These are phyloP conservation scores for Alternaria brassicae DNA, from an alignment of 2,329 filamentous ascomycete genomes.

Conservation along the genomic window DNA sequence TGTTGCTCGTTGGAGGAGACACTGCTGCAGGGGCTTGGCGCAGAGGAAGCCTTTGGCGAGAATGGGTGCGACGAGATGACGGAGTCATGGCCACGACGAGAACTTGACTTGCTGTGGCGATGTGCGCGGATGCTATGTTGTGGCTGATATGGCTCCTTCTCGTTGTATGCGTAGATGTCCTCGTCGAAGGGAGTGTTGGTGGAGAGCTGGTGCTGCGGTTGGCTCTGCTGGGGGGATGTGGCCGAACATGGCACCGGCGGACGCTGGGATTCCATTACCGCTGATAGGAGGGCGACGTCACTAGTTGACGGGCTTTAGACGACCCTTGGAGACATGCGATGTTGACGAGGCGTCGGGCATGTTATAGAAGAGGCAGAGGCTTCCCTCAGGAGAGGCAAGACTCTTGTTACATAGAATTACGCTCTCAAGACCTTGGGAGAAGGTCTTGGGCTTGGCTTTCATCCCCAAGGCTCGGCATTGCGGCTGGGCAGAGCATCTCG, in stretches of 20 bases:
- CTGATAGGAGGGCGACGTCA: constrained; percentile 31
- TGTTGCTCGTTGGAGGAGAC: constrained; percentile 34
- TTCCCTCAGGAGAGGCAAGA: constrained; percentile 46
- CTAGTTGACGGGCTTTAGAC: constrained; percentile 36
- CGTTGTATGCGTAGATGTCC: constrained; percentile 29
- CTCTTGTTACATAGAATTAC: constrained; percentile 43
- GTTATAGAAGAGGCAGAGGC: constrained; percentile 42
- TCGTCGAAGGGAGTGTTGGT: constrained; percentile 19
- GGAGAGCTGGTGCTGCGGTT: constrained; percentile 18
- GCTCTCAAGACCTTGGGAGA: constrained; percentile 43
- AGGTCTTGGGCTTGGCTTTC: constrained; percentile 42
- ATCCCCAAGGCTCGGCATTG: constrained; percentile 38
- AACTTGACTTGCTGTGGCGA: constrained; percentile 34
- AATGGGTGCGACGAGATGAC: constrained; percentile 50
- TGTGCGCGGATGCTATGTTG: constrained; percentile 24
- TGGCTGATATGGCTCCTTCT: constrained; percentile 33
- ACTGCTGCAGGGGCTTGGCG: constrained; percentile 47
- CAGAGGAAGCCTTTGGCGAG: constrained; percentile 42
- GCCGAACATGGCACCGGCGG: constrained; percentile 39
- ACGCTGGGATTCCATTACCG: constrained; percentile 45
- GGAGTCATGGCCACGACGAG: constrained; percentile 43
- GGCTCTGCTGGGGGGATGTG: constrained; percentile 27
- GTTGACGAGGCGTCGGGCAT: constrained; percentile 40
- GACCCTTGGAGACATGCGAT: constrained; percentile 23
- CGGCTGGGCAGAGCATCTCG: constrained; percentile 26